A percentile compares a stretch with the other conserved stretches of the same genome.
Conservation (phyloP, 371 early-diverging fungal genomes). For the Mucor ambiguus region DNA sequence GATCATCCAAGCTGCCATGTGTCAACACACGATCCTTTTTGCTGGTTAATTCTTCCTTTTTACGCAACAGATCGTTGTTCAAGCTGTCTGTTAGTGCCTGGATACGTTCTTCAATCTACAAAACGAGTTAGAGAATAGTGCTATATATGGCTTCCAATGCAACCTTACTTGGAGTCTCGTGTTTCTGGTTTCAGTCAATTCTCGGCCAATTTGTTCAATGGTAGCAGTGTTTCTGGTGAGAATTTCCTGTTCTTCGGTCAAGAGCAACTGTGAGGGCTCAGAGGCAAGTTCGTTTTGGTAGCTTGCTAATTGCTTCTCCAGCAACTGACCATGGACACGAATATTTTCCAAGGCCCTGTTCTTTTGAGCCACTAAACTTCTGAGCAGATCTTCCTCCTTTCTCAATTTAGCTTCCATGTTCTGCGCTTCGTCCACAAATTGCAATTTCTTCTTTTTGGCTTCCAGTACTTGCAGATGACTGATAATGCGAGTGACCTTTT, state of each 20-base stretch:
- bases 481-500: constrained; percentile 65
- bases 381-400: constrained; percentile 59
- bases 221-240: constrained; percentile 51
- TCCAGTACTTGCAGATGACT: constrained; percentile 54
- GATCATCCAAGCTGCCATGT: constrained; percentile 32
- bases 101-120: constrained; percentile 67
- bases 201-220: constrained; percentile 59
- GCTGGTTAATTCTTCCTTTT: constrained; percentile 55
- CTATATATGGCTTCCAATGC: not conserved
- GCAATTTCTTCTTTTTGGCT: constrained; percentile 50
- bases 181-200: constrained; percentile 39
- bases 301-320: constrained; percentile 60
- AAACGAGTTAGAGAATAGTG: not conserved
- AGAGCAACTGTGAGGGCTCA: constrained; percentile 55
- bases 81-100: constrained; percentile 75
- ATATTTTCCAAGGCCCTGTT: constrained; percentile 43
- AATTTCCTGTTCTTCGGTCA: constrained; percentile 55
- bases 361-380: constrained; percentile 45
- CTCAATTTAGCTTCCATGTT: constrained; percentile 51
- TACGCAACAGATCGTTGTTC: constrained; percentile 63
- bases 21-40: constrained; percentile 54
- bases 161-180: not conserved
- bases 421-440: constrained; percentile 55
- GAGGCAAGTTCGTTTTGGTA: constrained; percentile 62
- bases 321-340: constrained; percentile 34